Percentiles rank a stretch among this genome's conserved stretches.
phyloP scores from a whole-genome alignment of 805 yeast species.

The Metschnikowia rubicola region DNA sequence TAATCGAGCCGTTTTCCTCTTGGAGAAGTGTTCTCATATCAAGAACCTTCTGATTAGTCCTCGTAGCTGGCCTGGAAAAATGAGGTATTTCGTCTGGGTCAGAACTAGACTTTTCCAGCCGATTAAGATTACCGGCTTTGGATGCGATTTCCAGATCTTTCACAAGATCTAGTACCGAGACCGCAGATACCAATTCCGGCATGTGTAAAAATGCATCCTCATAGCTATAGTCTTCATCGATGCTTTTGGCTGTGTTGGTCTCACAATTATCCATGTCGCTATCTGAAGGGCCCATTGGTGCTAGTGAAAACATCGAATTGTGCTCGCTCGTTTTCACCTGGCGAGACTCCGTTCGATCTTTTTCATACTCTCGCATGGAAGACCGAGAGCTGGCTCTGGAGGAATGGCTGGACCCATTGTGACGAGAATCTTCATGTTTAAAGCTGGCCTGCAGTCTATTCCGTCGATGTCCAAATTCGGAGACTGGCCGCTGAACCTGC shows the following conservation, averaged over 20 bases:
- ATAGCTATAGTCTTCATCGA: background rate
- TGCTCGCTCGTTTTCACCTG: background rate
- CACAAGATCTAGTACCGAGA: constrained; percentile 2
- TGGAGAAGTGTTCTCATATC: constrained; percentile 30
- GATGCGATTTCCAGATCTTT: no score
- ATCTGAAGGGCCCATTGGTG: constrained; percentile 14
- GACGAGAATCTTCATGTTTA: background rate
- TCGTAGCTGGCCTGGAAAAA: constrained; percentile 12
- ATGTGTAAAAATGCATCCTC: constrained; percentile 4
- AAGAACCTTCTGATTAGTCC: constrained; percentile 35
- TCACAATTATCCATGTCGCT: constrained; percentile 25
- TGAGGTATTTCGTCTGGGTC: no score
- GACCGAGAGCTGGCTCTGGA: background rate
- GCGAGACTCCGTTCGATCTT: background rate
- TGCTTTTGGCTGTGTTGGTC: constrained; percentile 12
- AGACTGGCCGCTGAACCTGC: constrained; percentile 1
- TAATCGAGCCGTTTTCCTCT: background rate
- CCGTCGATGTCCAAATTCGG: no score
- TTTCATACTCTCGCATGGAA: background rate
- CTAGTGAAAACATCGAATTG: constrained; percentile 6
- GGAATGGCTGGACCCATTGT: background rate
- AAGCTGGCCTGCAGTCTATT: no score
- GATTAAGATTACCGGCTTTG: background rate
- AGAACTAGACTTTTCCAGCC: background rate
- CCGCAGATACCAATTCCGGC: constrained; percentile 5